phyloP scores from a whole-genome alignment of 176 grass and related monocot species.

The Bonia amplexicaulis region DNA sequence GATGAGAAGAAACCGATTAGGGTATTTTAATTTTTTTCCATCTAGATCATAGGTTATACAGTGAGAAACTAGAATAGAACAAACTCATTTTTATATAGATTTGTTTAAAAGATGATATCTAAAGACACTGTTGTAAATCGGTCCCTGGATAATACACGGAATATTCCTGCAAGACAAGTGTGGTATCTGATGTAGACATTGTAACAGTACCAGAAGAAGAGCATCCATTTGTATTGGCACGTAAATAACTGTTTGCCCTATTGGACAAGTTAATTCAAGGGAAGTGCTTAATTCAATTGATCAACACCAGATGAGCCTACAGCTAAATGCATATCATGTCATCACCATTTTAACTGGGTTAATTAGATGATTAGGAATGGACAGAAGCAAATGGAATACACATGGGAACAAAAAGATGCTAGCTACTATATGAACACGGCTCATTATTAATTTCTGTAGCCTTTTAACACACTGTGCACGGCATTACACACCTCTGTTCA shows the following conservation, averaged over 20 bases:
- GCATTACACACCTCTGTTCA: neutral
- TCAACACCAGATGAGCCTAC: neutral
- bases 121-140: neutral
- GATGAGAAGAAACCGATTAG: slow-evolving; percentile 15
- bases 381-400: neutral
- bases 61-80: neutral
- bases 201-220: slow-evolving; percentile 5
- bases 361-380: neutral
- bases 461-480: neutral
- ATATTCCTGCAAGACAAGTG: slow-evolving; percentile 20
- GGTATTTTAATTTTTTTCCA: neutral
- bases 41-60: neutral
- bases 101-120: neutral
- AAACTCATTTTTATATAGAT: neutral
- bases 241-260: neutral
- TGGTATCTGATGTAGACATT: slow-evolving; percentile 45
- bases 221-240: neutral
- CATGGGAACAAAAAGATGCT: neutral
- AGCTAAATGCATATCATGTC: neutral
- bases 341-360: neutral
- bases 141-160: neutral
- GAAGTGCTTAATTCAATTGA: neutral
- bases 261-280: neutral
- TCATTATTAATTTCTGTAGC: neutral
- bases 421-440: neutral